These are phyloP conservation scores for Penicillium sp. DNA, from an alignment of 2,329 filamentous ascomycete genomes.

Conservation along the genomic window DNA sequence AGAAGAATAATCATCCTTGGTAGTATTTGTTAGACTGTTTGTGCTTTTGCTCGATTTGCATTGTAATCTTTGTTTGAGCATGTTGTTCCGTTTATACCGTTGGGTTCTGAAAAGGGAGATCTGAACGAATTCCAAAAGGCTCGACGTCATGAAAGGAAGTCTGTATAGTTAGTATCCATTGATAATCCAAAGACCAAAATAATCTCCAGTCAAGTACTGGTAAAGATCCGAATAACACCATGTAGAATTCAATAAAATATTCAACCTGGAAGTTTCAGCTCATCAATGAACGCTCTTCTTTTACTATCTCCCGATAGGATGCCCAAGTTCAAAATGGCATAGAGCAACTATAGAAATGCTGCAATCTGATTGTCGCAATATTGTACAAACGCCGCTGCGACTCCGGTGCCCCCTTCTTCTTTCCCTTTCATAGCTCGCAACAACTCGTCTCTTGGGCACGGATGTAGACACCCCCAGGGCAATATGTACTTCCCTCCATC, in stretches of 20 bases:
- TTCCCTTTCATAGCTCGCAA: slow-evolving; percentile 7
- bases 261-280: neutral
- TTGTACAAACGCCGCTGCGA: slow-evolving; percentile 17
- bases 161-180: too few species aligned
- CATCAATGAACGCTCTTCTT: neutral
- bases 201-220: neutral
- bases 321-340: neutral
- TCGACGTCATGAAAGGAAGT: neutral
- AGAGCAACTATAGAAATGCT: neutral
- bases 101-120: neutral
- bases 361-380: slow-evolving; percentile 11
- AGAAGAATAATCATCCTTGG: slow-evolving; percentile 8
- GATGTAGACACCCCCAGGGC: slow-evolving; percentile 13
- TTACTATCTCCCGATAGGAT: neutral
- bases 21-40: neutral
- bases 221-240: neutral
- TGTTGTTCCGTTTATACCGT: neutral
- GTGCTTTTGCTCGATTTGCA: neutral
- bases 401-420: slow-evolving; percentile 4
- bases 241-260: neutral
- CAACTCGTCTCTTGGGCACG: slow-evolving; percentile 7
- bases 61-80: neutral
- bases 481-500: slow-evolving; percentile 13
- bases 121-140: neutral
- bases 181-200: neutral